phyloP scores from a whole-genome alignment of 495 filamentous ascomycete species.

The Immersiella caudata region DNA sequence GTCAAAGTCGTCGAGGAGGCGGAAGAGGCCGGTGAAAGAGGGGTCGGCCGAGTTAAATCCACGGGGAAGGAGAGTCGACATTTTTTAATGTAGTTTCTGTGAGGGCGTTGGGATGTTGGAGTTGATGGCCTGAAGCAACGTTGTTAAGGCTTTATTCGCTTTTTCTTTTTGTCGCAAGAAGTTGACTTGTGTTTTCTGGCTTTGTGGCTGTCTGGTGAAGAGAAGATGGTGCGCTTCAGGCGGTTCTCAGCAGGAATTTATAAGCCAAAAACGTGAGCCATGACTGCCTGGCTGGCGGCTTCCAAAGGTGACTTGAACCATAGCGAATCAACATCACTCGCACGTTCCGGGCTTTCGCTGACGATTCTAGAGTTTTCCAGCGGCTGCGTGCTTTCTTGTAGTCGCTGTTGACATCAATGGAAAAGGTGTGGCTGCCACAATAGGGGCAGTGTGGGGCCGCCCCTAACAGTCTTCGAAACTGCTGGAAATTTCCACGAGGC shows the following conservation, averaged over 20 bases:
- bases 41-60: conserved; percentile 42
- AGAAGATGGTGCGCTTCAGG: not conserved
- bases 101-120: not conserved
- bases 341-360: not conserved
- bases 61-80: conserved; percentile 66
- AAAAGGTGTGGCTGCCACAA: not conserved
- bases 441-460: not conserved
- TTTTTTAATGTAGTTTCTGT: conserved; percentile 33
- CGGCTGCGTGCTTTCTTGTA: not conserved
- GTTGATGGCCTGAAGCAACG: not conserved
- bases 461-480: not conserved
- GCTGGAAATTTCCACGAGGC: not conserved
- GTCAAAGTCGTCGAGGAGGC: conserved; percentile 76
- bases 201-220: not conserved
- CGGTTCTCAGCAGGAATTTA: not conserved
- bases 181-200: not conserved
- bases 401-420: not conserved
- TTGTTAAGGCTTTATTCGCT: not conserved
- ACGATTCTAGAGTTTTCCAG: not conserved
- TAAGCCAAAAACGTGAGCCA: not conserved
- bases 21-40: conserved; percentile 70
- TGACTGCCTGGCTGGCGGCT: not conserved
- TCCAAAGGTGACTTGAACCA: not conserved
- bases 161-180: not conserved
- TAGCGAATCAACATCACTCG: not conserved